Conservation (phyloP, 345 rosid species). For the Hypericum perforatum region DNA sequence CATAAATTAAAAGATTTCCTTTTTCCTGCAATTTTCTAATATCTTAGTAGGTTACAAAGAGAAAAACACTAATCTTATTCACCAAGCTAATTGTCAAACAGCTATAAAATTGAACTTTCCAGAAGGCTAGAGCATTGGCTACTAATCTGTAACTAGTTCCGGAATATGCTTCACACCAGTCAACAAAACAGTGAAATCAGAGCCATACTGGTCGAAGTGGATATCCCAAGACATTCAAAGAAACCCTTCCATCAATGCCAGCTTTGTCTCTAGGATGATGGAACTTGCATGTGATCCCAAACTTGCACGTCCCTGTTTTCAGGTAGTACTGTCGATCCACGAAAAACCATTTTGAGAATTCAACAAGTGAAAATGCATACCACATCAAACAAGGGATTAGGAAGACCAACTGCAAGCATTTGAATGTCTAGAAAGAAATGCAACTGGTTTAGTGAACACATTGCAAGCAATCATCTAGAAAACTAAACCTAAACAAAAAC, state of each 20-base stretch:
- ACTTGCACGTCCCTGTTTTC: slow-evolving; percentile 99
- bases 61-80: too few species aligned
- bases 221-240: slow-evolving; percentile 85
- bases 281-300: slow-evolving; percentile 99
- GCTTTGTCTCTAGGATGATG: slow-evolving; percentile 97
- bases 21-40: too few species aligned
- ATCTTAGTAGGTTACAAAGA: too few species aligned
- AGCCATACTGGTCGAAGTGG: slow-evolving; percentile 76
- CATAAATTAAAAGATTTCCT: background rate
- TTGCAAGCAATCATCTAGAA: too few species aligned
- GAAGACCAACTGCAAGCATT: background rate
- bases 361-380: background rate
- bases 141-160: too few species aligned
- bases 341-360: slow-evolving; percentile 10
- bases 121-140: too few species aligned
- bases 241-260: slow-evolving; percentile 81
- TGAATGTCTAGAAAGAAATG: too few species aligned
- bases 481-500: too few species aligned
- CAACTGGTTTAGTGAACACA: too few species aligned
- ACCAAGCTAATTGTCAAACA: too few species aligned
- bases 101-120: too few species aligned
- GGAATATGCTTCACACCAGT: too few species aligned
- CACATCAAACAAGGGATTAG: background rate
- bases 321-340: slow-evolving; percentile 61
- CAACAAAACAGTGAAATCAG: slow-evolving; percentile 6